Evolutionary conservation across 768 basidiomycete genomes (phyloP).

Genomic region (Pulveroboletus frians): DNA sequence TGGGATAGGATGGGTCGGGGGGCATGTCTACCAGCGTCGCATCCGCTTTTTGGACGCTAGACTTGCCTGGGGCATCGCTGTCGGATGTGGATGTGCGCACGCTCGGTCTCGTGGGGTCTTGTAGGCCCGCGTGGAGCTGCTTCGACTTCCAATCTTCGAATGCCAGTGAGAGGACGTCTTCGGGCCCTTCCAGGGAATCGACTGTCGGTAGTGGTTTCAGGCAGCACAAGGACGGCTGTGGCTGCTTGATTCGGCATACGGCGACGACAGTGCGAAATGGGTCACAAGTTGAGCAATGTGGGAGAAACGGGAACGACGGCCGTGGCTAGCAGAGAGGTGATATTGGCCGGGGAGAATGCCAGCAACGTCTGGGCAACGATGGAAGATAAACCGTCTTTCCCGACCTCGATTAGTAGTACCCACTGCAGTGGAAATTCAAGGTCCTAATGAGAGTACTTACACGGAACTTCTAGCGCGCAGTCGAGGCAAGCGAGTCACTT

Average conservation of each 20-base stretch:
- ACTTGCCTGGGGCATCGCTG: constrained; percentile 1
- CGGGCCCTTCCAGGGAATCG: constrained; percentile 42
- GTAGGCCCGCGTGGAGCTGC: constrained; percentile 41
- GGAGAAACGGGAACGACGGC: constrained; percentile 27
- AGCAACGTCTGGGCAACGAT: constrained; percentile 17
- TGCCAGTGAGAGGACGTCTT: constrained; percentile 65
- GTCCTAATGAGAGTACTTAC: too few relatives aligned
- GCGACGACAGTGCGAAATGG: constrained; percentile 55
- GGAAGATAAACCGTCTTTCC: constrained; percentile 6
- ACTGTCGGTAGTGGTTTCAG: constrained; percentile 42
- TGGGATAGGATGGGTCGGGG: constrained; percentile 11
- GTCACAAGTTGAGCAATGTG: constrained; percentile 47
- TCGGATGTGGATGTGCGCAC: constrained; percentile 6
- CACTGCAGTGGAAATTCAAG: too few relatives aligned
- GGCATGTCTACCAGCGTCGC: constrained; percentile 2
- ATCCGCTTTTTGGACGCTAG: constrained; percentile 3
- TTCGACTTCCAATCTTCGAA: constrained; percentile 89
- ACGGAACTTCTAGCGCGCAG: too few relatives aligned
- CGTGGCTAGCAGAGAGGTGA: constrained; percentile 31
- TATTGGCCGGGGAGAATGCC: constrained; percentile 32
- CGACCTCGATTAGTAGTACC: too few relatives aligned
- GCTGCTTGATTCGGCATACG: constrained; percentile 38
- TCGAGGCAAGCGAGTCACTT: too few relatives aligned
- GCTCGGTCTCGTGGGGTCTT: constrained; percentile 13
- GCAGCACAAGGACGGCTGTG: constrained; percentile 64